These are phyloP conservation scores for Myxozyma monticola DNA, from an alignment of 805 yeast species.

Conservation along the genomic window DNA sequence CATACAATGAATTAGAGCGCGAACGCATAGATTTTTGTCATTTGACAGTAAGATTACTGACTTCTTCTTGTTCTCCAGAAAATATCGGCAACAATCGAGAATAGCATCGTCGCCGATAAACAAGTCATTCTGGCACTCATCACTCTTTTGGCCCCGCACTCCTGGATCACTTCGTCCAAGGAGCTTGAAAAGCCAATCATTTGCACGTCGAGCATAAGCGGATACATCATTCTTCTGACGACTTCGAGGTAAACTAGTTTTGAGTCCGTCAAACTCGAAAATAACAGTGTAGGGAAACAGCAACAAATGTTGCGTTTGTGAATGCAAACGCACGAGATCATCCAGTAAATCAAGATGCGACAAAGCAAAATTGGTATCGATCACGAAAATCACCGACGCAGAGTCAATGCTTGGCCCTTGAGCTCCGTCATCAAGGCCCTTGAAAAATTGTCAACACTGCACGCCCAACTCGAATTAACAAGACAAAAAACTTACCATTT, in stretches of 20 bases:
- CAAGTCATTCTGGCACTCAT: constrained; percentile 51
- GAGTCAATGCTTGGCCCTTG: not conserved
- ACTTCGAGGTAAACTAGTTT: constrained; percentile 38
- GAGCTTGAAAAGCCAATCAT: constrained; percentile 68
- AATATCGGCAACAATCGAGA: constrained; percentile 77
- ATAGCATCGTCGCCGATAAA: constrained; percentile 75
- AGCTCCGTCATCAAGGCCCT: not conserved
- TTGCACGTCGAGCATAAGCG: constrained; percentile 66
- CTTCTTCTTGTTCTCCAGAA: constrained; percentile 43
- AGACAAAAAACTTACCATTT: not conserved
- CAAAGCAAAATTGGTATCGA: constrained; percentile 82
- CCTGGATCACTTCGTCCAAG: constrained; percentile 54
- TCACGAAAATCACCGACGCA: constrained; percentile 41
- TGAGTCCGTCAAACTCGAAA: constrained; percentile 81
- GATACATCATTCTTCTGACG: constrained; percentile 45
- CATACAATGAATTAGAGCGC: constrained; percentile 61
- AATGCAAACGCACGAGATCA: constrained; percentile 47
- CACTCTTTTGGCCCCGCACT: constrained; percentile 63
- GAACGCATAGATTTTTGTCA: constrained; percentile 78
- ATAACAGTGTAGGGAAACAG: constrained; percentile 72
- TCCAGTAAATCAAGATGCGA: constrained; percentile 65
- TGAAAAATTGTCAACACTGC: too few species aligned
- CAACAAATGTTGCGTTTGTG: constrained; percentile 49
- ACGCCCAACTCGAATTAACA: not conserved
- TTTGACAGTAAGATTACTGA: constrained; percentile 68